Base-by-base conservation (phyloP, 306 rosid species). In the Pyrus communis region DNA sequence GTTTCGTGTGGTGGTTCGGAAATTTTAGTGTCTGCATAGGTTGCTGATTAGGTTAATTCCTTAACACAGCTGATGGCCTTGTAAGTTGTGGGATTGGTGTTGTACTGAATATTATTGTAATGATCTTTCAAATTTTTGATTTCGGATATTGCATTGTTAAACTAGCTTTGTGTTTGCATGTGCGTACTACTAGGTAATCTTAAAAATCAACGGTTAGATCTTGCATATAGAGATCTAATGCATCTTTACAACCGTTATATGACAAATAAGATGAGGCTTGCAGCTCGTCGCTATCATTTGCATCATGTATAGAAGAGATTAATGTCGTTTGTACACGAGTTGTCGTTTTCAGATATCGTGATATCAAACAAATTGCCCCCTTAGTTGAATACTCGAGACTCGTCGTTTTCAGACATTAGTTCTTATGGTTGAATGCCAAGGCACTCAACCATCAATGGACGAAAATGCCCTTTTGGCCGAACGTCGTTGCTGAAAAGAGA, bases 1-100 rank as follows among this genome's bases (percentile, higher is more conserved):
- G 75, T 65, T 62, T 25, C 70, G 51, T 73, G 61, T 78, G 84
- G 81, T 58, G 70, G 80, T 74, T 63, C 51, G 43, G 75, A 77
- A 73, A 80, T 77, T 84, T 75, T 73, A 73, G 61, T 14, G 82
- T 79, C 69, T 42, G 13, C 75, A 69, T 72, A 60, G 78, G 60
- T 74, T 74, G 65, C 70, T 31, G 78, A 65, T 66, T 79, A 31
- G 75, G 74, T 62, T 66, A 42, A 52, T 31, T 70, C 35, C 70
- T 35, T 59, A 30, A 67, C 64, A 73, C 54, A 67, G 59, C 57
- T 58, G 63, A 66, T 43, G 58, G 12, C 33, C 46, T 61, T 70
- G 70, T 77, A 71, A 84, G 78, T 74, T 77, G 78, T 51, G 54
- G 19, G 66, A 45, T 66, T 66, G 64, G 52, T 45, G 63, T 86